These are phyloP conservation scores for Aphanomyces euteiches DNA, from an alignment of 352 stramenopile species.

Conservation along the genomic window DNA sequence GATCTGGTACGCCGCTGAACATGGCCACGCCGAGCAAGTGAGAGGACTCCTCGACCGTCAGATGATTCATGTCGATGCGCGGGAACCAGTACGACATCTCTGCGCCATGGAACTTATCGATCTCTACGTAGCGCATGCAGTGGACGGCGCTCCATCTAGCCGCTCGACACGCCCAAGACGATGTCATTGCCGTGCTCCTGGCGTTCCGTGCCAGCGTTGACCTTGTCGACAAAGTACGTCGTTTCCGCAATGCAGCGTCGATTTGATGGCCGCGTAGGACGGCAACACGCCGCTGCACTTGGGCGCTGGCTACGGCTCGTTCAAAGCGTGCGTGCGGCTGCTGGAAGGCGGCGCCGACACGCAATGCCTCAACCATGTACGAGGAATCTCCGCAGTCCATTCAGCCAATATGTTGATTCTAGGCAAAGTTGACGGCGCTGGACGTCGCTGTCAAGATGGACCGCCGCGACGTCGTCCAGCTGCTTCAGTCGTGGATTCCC, in stretches of 20 bases:
- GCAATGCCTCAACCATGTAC: constrained; percentile 34
- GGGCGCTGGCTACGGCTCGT: constrained; percentile 60
- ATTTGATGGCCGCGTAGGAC: constrained; percentile 36
- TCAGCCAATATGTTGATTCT: not conserved
- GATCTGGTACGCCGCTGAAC: constrained; percentile 68
- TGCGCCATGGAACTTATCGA: not conserved
- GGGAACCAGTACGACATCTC: constrained; percentile 43
- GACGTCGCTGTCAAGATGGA: constrained; percentile 42
- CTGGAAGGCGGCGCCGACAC: constrained; percentile 48
- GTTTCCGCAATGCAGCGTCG: not conserved
- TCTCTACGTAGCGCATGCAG: constrained; percentile 40
- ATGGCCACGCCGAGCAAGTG: constrained; percentile 52
- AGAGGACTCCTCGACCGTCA: constrained; percentile 48
- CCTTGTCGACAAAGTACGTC: constrained; percentile 43
- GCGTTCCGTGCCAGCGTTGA: constrained; percentile 46
- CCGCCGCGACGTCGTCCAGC: constrained; percentile 37
- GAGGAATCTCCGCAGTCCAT: not conserved
- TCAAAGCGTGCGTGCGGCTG: constrained; percentile 51
- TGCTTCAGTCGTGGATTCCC: constrained; percentile 56
- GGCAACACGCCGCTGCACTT: constrained; percentile 68
- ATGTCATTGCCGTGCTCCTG: constrained; percentile 49
- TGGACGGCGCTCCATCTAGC: constrained; percentile 66
- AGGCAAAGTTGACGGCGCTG: constrained; percentile 39
- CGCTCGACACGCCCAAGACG: constrained; percentile 48
- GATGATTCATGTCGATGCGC: constrained; percentile 43